Evolutionary conservation across 1,139 yeast genomes (phyloP).

Genomic region (Pichia sp.): DNA sequence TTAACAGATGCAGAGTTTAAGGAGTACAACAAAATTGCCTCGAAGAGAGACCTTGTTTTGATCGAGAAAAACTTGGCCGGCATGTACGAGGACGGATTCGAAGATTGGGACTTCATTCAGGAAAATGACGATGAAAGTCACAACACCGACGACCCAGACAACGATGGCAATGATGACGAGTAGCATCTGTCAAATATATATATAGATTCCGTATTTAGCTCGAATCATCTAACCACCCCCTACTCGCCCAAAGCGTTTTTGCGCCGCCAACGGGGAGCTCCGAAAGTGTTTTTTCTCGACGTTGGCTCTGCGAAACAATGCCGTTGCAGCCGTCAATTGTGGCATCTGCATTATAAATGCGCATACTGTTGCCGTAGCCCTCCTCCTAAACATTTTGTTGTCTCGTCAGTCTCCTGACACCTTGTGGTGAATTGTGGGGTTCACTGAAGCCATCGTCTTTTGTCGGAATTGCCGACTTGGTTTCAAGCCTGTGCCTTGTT

Average conservation of each 20-base stretch:
- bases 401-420: no score
- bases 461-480: no score
- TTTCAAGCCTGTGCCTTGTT: no score
- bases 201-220: no score
- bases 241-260: no score
- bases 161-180: no score
- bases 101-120: slow-evolving; percentile 31
- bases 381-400: not conserved
- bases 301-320: not conserved
- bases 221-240: no score
- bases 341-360: not conserved
- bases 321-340: not conserved
- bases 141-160: no score
- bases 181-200: no score
- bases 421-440: not conserved
- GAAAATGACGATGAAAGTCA: slow-evolving; percentile 18
- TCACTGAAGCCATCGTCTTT: not conserved
- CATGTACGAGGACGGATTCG: slow-evolving; percentile 32
- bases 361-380: not conserved
- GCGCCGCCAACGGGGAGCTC: no score
- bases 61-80: slow-evolving; percentile 35
- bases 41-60: slow-evolving; percentile 32
- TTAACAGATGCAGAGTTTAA: slow-evolving; percentile 37
- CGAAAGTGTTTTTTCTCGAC: not conserved
- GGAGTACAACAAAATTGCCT: slow-evolving; percentile 31